Conservation (phyloP, 192 early-diverging fungal species). For the Linderina pennispora region DNA sequence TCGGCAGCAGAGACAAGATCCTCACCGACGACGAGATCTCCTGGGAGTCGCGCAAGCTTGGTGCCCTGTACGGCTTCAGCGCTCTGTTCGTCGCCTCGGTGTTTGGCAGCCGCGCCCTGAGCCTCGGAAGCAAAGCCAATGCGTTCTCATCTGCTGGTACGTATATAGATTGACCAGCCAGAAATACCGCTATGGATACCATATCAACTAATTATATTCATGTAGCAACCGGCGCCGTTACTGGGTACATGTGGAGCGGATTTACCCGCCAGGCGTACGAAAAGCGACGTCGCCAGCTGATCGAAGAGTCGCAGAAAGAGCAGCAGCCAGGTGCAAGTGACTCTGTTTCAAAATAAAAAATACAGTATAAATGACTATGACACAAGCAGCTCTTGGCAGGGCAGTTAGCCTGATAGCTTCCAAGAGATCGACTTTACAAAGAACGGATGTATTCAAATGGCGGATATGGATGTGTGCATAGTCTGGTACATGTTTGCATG, state of each 20-base stretch:
- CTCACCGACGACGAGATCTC: conserved; percentile 33
- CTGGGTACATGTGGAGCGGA: conserved; percentile 46
- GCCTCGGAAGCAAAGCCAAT: conserved; percentile 24
- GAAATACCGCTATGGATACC: no score
- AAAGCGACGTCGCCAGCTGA: conserved; percentile 30
- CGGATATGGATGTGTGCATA: no score
- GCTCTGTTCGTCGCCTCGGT: conserved; percentile 35
- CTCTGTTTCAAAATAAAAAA: no score
- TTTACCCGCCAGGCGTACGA: conserved; percentile 43
- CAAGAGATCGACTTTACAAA: no score
- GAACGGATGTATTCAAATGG: no score
- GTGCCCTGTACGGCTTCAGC: conserved; percentile 30
- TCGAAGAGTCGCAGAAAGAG: conserved; percentile 20
- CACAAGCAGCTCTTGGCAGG: no score
- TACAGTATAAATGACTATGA: no score
- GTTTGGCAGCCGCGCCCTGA: conserved; percentile 30
- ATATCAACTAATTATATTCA: not conserved
- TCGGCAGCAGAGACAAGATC: no score
- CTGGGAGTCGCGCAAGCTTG: conserved; percentile 45
- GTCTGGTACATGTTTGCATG: no score
- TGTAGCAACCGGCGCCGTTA: conserved; percentile 39
- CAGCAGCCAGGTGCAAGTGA: no score
- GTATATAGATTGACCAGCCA: not conserved
- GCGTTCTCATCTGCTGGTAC: conserved; percentile 27
- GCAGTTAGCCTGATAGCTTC: no score